phyloP scores from a whole-genome alignment of 2,329 filamentous ascomycete genomes.

The Rosellinia necatrix region DNA sequence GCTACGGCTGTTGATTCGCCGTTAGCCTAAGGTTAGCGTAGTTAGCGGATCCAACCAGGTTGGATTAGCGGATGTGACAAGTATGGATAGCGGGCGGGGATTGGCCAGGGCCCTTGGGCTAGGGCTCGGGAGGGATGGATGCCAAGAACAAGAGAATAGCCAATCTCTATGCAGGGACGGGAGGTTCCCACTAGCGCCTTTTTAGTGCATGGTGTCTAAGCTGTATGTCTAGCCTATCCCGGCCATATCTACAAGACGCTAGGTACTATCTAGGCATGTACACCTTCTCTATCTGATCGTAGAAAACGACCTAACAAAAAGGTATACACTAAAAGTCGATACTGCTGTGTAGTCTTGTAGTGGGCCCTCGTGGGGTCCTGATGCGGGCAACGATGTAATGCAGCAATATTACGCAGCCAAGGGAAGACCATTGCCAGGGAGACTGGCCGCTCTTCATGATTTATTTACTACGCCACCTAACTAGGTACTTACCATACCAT shows the following conservation, averaged over 20 bases:
- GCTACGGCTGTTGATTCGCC: conserved; percentile 32
- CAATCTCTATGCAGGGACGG: conserved; percentile 40
- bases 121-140: conserved; percentile 29
- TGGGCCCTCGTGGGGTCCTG: conserved; percentile 20
- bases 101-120: conserved; percentile 37
- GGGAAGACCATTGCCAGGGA: conserved; percentile 23
- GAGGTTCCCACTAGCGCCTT: conserved; percentile 38
- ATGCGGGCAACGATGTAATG: conserved; percentile 31
- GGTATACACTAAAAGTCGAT: too few species aligned
- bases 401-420: conserved; percentile 39
- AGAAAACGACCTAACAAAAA: too few species aligned
- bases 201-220: conserved; percentile 17
- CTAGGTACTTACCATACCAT: too few species aligned
- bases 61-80: conserved; percentile 40
- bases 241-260: conserved; percentile 8
- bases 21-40: conserved; percentile 33
- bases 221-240: conserved; percentile 9
- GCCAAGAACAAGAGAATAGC: conserved; percentile 30
- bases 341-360: conserved; percentile 14
- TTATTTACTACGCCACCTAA: too few species aligned
- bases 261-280: too few species aligned
- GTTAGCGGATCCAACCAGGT: conserved; percentile 33
- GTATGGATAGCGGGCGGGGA: conserved; percentile 26
- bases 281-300: too few species aligned
- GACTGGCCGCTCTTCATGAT: conserved; percentile 27